Base-by-base conservation (phyloP, 345 rosid species). In the Geranium rotundifolium region DNA sequence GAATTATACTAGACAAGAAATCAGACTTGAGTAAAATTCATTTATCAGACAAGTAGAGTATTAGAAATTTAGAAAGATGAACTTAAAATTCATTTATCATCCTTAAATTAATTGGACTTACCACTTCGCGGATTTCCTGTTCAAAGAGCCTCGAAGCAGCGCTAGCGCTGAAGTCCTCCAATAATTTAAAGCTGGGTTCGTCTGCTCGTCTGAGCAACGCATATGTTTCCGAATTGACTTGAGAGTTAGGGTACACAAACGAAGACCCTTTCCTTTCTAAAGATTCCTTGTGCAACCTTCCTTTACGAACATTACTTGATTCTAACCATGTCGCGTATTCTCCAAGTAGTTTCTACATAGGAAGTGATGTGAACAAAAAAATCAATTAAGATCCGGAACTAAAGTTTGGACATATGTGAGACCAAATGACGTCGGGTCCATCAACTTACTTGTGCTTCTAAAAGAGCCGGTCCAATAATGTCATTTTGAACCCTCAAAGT, bases 211-310 rank as follows among this genome's bases (percentile, higher is more conserved):
- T 75, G 64, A 72, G 80, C 66, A 77, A 59, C 60, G 78, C 83
- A 58, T 75, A 75, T 31, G 79, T 77, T 58, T 86, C 92, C 54
- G 62, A 65, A 64, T 67, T 73, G 64, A 73, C 41, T 54, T 73
- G 73, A 65, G 79, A 50, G 63, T 72, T 75, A 9, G 80, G 69
- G 67, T 73, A 69, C 56, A 73, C 67, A 60, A 82, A 17, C 15
- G 68, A 66, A 65, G 96, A 87, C 96, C 90, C 86, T 75, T 79
- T 81, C 60, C 75, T 84, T 67, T 85, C 86, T 59, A 93, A 93
- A 64, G 85, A 81, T 79, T 93, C 88, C 76, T 68, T 62, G 68
- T 79, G 88, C 27, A 62, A 66, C 72, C 81, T 81, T 69, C 81
- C 87, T 80, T 84, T 88, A 76, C 69, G 65, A 49, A 81, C 75